Conservation (phyloP, 176 grass and related monocot species). For the Carex pumila region DNA sequence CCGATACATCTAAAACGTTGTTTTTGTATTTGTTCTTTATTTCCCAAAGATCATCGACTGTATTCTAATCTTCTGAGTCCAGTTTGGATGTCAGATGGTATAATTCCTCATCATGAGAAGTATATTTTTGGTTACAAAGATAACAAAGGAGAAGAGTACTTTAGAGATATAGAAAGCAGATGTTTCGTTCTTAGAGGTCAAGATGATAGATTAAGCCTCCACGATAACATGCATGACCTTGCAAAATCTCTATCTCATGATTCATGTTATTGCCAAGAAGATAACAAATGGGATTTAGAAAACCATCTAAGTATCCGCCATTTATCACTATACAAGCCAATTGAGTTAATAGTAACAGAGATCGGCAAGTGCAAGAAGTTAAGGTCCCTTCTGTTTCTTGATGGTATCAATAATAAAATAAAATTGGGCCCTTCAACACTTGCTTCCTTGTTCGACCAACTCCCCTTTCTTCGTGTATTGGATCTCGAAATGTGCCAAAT, state of each 20-base stretch:
- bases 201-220: neutral
- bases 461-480: conserved; percentile 1
- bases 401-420: neutral
- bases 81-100: conserved; percentile 35
- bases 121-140: neutral
- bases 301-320: conserved; percentile 17
- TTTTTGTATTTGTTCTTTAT: conserved; percentile 27
- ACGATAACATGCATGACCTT: conserved; percentile 41
- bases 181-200: conserved; percentile 12
- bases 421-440: neutral
- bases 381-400: neutral
- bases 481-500: neutral
- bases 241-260: conserved; percentile 18
- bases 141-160: neutral
- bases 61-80: neutral
- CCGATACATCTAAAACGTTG: conserved; percentile 25
- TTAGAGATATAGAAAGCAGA: conserved; percentile 15
- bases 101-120: neutral
- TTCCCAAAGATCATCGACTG: conserved; percentile 23
- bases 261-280: conserved; percentile 11
- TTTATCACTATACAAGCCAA: conserved; percentile 14
- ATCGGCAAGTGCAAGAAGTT: conserved; percentile 3
- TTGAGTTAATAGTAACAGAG: neutral
- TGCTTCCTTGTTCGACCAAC: neutral
- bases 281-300: neutral